phyloP scores from a whole-genome alignment of 805 yeast genomes.

The Myxozyma sirexii region DNA sequence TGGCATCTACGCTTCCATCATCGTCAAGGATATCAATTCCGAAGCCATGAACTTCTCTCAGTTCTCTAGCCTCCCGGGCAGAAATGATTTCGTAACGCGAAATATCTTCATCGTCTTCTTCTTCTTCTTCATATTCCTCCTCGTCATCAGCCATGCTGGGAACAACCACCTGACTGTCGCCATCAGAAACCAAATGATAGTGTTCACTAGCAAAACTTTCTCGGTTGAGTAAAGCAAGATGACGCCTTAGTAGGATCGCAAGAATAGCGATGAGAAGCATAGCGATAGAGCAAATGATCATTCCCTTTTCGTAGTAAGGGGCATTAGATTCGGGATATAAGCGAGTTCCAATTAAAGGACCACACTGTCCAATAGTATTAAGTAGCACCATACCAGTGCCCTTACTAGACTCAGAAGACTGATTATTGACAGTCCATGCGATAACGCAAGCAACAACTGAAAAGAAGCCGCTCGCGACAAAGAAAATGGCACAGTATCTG shows the following conservation, averaged over 20 bases:
- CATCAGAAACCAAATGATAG: slow-evolving; percentile 20
- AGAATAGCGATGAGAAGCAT: slow-evolving; percentile 30
- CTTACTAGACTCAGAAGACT: slow-evolving; percentile 39
- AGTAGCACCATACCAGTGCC: slow-evolving; percentile 40
- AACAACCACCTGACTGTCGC: background rate
- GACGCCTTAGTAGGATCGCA: slow-evolving; percentile 30
- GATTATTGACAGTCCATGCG: slow-evolving; percentile 40
- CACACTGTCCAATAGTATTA: slow-evolving; percentile 40
- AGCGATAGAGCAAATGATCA: slow-evolving; percentile 26
- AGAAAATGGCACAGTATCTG: slow-evolving; percentile 39
- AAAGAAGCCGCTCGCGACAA: slow-evolving; percentile 38
- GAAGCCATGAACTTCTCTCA: slow-evolving; percentile 33
- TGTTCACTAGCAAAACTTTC: slow-evolving; percentile 20
- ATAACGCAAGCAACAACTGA: slow-evolving; percentile 37
- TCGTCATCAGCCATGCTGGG: slow-evolving; percentile 23
- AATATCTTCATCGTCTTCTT: slow-evolving; percentile 23
- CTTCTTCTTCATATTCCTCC: slow-evolving; percentile 23
- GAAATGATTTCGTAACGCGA: slow-evolving; percentile 31
- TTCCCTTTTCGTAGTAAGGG: slow-evolving; percentile 34
- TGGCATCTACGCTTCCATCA: slow-evolving; percentile 24
- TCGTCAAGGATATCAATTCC: slow-evolving; percentile 32
- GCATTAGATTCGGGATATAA: slow-evolving; percentile 37
- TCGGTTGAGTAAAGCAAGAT: slow-evolving; percentile 29
- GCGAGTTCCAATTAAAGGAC: slow-evolving; percentile 40
- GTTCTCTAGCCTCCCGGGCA: slow-evolving; percentile 26